A percentile compares a stretch with the other conserved stretches of the same genome.
These are phyloP conservation scores for Penicillium sp. DNA, from an alignment of 2,329 filamentous ascomycete species.

Conservation along the genomic window DNA sequence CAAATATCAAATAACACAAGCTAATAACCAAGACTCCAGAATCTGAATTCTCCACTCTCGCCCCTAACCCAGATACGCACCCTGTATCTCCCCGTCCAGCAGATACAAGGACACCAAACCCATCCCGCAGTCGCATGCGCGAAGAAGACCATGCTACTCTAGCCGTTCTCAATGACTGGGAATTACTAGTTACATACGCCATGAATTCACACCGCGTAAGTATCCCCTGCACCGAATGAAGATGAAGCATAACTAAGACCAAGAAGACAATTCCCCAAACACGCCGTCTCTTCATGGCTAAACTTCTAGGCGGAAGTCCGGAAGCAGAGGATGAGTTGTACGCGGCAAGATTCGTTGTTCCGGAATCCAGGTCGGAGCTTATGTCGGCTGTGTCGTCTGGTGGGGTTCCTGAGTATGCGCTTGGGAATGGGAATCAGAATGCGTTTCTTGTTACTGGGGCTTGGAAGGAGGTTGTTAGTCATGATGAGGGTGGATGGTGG, in stretches of 20 bases:
- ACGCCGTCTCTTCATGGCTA: conserved; percentile 35
- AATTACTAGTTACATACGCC: conserved; percentile 40
- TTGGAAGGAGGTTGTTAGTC: conserved; percentile 15
- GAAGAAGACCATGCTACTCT: conserved; percentile 38
- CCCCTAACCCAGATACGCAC: conserved; percentile 1
- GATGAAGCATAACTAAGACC: background rate
- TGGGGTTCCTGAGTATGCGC: conserved; percentile 5
- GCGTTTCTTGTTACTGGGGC: conserved; percentile 13
- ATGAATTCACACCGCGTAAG: conserved; percentile 37
- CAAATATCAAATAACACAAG: background rate
- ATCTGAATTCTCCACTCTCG: conserved; percentile 1
- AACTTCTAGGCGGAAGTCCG: conserved; percentile 31
- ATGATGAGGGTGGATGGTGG: conserved; percentile 14
- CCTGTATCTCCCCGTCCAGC: background rate
- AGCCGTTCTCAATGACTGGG: conserved; percentile 37
- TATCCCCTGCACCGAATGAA: background rate
- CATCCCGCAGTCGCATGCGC: conserved; percentile 19
- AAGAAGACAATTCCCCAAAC: conserved; percentile 38
- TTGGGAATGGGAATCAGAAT: conserved; percentile 5
- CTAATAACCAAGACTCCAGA: background rate
- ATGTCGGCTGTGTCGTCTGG: background rate
- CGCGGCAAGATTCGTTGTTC: conserved; percentile 27
- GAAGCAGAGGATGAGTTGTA: conserved; percentile 26
- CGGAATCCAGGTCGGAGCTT: conserved; percentile 12
- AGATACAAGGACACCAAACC: background rate